Percentiles rank a stretch among this genome's conserved stretches.
Evolutionary conservation across 306 rosid genomes (phyloP).

Genomic region (Vicia sativa): DNA sequence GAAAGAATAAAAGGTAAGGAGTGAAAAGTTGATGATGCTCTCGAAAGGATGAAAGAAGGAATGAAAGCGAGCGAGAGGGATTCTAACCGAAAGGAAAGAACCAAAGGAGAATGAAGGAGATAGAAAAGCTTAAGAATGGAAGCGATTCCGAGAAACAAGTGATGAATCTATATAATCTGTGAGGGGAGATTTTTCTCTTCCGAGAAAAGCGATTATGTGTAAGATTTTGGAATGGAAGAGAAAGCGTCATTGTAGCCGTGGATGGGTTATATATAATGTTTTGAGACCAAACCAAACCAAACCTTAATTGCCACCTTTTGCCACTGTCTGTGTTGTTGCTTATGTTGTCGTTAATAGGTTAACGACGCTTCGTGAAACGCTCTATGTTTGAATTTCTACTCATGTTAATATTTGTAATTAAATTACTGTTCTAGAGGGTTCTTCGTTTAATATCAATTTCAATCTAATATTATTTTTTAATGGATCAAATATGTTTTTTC

Average conservation of each 20-base stretch:
- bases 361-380: too few species aligned
- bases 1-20: background rate
- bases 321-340: too few species aligned
- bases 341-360: too few species aligned
- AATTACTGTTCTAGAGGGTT: too few species aligned
- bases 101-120: slow-evolving; percentile 48
- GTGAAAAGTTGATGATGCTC: slow-evolving; percentile 38
- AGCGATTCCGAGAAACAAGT: slow-evolving; percentile 39
- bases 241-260: background rate
- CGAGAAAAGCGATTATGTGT: slow-evolving; percentile 25
- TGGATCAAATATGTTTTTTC: too few species aligned
- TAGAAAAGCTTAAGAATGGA: slow-evolving; percentile 45
- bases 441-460: too few species aligned
- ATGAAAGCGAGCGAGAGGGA: slow-evolving; percentile 59
- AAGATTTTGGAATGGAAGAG: too few species aligned
- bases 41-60: slow-evolving; percentile 31
- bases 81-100: slow-evolving; percentile 69
- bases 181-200: slow-evolving; percentile 40
- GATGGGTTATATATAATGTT: slow-evolving; percentile 38
- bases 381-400: too few species aligned
- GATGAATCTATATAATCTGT: background rate
- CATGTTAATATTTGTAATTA: too few species aligned
- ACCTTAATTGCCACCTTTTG: too few species aligned
- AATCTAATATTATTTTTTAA: too few species aligned
- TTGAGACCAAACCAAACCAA: background rate